Base-by-base conservation (phyloP, 176 grass and related monocot genomes). In the Secale cereale region DNA sequence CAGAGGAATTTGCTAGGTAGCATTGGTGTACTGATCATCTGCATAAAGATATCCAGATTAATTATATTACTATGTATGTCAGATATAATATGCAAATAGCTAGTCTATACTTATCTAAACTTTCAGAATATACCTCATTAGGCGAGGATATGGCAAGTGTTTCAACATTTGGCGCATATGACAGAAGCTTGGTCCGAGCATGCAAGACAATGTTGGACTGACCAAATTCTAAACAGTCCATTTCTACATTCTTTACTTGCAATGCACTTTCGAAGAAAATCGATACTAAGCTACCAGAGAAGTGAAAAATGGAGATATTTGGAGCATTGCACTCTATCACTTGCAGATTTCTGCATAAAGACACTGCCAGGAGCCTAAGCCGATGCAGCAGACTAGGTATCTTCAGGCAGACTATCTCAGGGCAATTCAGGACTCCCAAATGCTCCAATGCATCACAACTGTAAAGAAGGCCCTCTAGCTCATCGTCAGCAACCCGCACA, bases 11-110 rank as follows among this genome's bases (percentile, higher is more conserved):
- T 76, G 12, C 59, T 32, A n/a, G 37, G 82, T 6, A 25, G 15
- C 36, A 39, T 50, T 46, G 57, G 14, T 75, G 60, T 52, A 65
- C 23, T 84, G 71, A 65, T 31, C 40, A 25, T 76, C 71, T 84
- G 19, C 28, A 65, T 28, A 30, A 60, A 72, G 5, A 43, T 73
- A 6, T 41, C 23, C 26, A 60, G 2, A 73, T 69, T 69, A 65
- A 10, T 41, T 43, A 66, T 8, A 73, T 73, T 26, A 13, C 20
- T 37, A 70, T 32, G 69, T 72, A 72, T 43, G 22, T 25, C 37
- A 23, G 11, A 1, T 46, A 30, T 30, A 14, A 65, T 62, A 45
- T 25, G 4, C n/a, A 57, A 70, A 12, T 13, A 40, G 67, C 10
- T 70, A 40, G 20, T 33, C 7, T 76, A 64, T 33, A 52, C 2